phyloP scores from a whole-genome alignment of 2,329 filamentous ascomycete genomes.

The Scedosporium aurantiacum region DNA sequence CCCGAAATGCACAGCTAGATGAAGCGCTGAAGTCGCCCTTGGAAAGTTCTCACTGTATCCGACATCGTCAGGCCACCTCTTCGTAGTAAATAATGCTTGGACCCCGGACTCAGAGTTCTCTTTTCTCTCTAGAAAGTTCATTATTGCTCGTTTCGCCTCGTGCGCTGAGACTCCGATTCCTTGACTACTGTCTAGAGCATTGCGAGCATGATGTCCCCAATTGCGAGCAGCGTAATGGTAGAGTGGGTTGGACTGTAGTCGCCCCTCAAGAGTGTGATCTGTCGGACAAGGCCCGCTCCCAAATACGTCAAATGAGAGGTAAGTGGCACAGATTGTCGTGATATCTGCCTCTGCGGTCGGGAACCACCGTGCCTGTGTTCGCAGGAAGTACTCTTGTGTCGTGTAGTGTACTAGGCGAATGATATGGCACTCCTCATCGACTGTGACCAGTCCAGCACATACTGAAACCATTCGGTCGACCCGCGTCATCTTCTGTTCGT shows the following conservation, averaged over 20 bases:
- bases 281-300: constrained; percentile 11
- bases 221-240: constrained; percentile 18
- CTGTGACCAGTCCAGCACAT: constrained; percentile 29
- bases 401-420: constrained; percentile 35
- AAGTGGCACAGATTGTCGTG: constrained; percentile 20
- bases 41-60: background rate
- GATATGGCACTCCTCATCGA: constrained; percentile 25
- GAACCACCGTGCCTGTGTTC: constrained; percentile 18
- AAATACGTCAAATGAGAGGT: constrained; percentile 23
- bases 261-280: constrained; percentile 11
- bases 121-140: background rate
- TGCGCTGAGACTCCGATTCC: background rate
- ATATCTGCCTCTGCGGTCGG: constrained; percentile 18
- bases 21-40: background rate
- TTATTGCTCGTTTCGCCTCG: background rate
- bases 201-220: constrained; percentile 22
- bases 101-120: background rate
- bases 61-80: background rate
- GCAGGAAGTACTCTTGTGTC: constrained; percentile 31
- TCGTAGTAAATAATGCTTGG: background rate
- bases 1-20: background rate
- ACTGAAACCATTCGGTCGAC: constrained; percentile 22
- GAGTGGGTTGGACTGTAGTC: constrained; percentile 15
- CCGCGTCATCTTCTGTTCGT: constrained; percentile 22
- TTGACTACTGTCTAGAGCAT: background rate